Base-by-base conservation (phyloP, 2,329 filamentous ascomycete genomes). In the Colletotrichum acutatum region DNA sequence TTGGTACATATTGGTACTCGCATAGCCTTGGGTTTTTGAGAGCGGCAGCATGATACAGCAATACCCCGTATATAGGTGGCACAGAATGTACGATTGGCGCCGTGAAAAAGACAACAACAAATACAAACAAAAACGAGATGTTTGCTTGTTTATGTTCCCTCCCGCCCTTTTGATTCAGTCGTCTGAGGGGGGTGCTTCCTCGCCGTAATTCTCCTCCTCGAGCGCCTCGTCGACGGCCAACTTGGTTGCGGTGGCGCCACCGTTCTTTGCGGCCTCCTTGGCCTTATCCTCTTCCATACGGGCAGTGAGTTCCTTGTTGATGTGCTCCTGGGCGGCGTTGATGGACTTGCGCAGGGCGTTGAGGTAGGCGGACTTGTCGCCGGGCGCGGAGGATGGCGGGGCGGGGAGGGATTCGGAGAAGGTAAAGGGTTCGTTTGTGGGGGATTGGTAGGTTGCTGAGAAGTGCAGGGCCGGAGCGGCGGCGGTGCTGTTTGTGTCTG, bases 171-270 rank as follows among this genome's bases (percentile, higher is more conserved):
- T 42, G 37, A 19, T 77, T 77, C 78, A 79, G 66, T 89, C 89
- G 68, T 93, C 92, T 54, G 93, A 92, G 62, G 92, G 91, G 14
- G 89, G 85, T 28, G 91, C 89, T 81, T 97, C 95, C 82, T 97
- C 95, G 60, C 95, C 95, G 80, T 98, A 97, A 79, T 95, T 93
- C 78, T 94, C 90, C 79, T 95, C 93, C 79, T 92, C 90, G 74
- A 88, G 87, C 12, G 82, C 85, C 72, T 92, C 90, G 72, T 90
- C 87, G 11, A 85, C 78, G 9, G 72, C 77, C 4, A 67, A 68
- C 59, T 72, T 77, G 9, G 57, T 7, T 63, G 74, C 78, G 22
- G 64, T 53, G 71, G 74, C 77, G n/a, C 61, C 54, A 70, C 78
- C 61, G 71, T 78, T 72, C 46, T 58, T 75, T 26, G 69, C 80